Evolutionary conservation across 441 rosid species (phyloP).

Genomic region (Cnidoscolus chayamansa): DNA sequence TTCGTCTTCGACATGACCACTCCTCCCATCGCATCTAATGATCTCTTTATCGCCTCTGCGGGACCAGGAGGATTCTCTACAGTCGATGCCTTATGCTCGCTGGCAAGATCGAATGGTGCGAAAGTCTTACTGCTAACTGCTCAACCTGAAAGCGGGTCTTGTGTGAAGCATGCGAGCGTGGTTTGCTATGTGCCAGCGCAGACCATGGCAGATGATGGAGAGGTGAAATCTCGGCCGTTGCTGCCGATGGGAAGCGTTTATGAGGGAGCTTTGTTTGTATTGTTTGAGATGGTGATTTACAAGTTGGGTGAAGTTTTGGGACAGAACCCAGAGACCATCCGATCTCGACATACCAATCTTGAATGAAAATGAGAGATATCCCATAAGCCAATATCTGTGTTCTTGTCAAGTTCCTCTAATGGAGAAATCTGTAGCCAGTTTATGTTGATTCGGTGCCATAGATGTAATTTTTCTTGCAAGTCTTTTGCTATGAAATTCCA

Average conservation of each 20-base stretch:
- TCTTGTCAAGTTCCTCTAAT: no score
- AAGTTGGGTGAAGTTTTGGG: slow-evolving; percentile 55
- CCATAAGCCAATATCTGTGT: no score
- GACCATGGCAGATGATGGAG: slow-evolving; percentile 67
- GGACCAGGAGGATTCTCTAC: slow-evolving; percentile 87
- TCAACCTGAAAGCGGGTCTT: slow-evolving; percentile 58
- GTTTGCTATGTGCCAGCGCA: slow-evolving; percentile 69
- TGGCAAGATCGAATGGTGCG: slow-evolving; percentile 56
- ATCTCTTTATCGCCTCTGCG: slow-evolving; percentile 77
- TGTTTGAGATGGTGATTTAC: slow-evolving; percentile 87
- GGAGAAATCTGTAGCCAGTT: no score
- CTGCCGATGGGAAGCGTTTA: slow-evolving; percentile 90
- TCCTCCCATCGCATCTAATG: slow-evolving; percentile 59
- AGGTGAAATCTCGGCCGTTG: slow-evolving; percentile 33
- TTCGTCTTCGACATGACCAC: slow-evolving; percentile 76
- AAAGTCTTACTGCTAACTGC: slow-evolving; percentile 62
- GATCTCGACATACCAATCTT: slow-evolving; percentile 88
- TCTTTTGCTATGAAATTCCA: no score
- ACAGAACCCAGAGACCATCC: slow-evolving; percentile 55
- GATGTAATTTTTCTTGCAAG: no score
- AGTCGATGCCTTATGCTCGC: slow-evolving; percentile 73
- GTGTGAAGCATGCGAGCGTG: slow-evolving; percentile 56
- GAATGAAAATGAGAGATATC: slow-evolving; percentile 35
- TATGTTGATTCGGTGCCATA: no score
- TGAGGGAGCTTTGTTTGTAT: slow-evolving; percentile 76